Base-by-base conservation (phyloP, 2,329 filamentous ascomycete species). In the Fusarium sp. region DNA sequence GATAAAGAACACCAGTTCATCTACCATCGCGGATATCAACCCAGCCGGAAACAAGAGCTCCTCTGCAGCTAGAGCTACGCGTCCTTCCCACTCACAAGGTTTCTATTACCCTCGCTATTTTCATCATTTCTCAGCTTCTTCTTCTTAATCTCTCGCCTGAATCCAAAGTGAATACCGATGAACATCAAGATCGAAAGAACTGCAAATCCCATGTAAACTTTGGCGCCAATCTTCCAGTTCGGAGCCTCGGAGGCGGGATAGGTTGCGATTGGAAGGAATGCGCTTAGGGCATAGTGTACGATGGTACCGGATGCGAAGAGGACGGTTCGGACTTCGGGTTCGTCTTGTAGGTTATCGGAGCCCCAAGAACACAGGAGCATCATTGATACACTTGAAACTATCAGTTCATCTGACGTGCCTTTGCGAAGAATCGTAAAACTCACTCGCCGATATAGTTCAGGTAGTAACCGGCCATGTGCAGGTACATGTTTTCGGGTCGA, bases 391-490 rank as follows among this genome's bases (percentile, higher is more conserved):
- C 60, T 63, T 6, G 1, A 8, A 34, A 0, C 15, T 1, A 10
- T 41, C 3, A 28, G 10, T 11, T 3, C n/a, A 28, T 6, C 4
- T 36, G n/a, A 27, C 7, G 12, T 9, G 31, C 31, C 4, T 4
- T 23, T 23, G 31, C 3, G 12, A 34, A 3, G 6, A 10, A 15
- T 34, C 3, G 15, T 2, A 8, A 11, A 13, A 50, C 62, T 44
- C 10, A 65, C 62, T 34, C 59, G 54, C 62, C 62, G 5, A 50
- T 44, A 4, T 65, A 65, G 16, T 65, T 65, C 48, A 65, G 36
- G 8, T 65, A 65, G 34, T 39, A 62, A 2, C 62, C 52, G 4
- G 62, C 62, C 59, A 65, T 62, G 39, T 65, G 51, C 5, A 52
- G 4, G 15, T 51, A 37, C 30, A 51, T 23, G 10, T 65, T 65